A percentile compares a stretch with the other conserved stretches of the same genome.
phyloP scores from a whole-genome alignment of 176 grass and related monocot species.

The Secale cereale region DNA sequence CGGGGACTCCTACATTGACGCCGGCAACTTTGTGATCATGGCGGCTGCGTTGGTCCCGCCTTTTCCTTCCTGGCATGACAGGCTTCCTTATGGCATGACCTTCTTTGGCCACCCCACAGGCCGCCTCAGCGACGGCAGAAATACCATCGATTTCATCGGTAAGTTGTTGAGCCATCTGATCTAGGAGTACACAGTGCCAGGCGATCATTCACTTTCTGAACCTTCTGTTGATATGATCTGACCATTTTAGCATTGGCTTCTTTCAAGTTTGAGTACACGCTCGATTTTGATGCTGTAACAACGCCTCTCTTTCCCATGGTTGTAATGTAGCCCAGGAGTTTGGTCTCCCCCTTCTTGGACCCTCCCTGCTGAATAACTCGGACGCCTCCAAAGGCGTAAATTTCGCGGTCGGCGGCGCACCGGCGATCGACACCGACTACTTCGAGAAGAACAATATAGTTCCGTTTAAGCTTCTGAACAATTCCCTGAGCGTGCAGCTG shows the following conservation, averaged over 20 bases:
- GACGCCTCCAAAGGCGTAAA: conserved; percentile 32
- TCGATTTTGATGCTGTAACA: neutral
- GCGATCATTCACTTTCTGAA: neutral
- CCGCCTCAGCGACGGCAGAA: conserved; percentile 38
- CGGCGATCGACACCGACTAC: conserved; percentile 42
- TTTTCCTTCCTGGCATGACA: conserved; percentile 1
- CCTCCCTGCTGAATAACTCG: neutral
- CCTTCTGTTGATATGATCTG: neutral
- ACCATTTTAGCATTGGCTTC: neutral
- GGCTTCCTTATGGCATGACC: conserved; percentile 42
- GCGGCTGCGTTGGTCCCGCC: neutral
- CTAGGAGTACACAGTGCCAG: neutral
- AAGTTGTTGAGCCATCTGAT: neutral
- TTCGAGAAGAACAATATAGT: conserved; percentile 23
- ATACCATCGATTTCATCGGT: conserved; percentile 51
- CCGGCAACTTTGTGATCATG: conserved; percentile 47
- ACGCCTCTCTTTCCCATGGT: too few species aligned
- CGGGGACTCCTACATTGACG: conserved; percentile 55
- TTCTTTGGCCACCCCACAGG: conserved; percentile 48
- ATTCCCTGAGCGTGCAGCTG: conserved; percentile 40
- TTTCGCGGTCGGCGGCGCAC: conserved; percentile 50
- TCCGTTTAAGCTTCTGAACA: neutral
- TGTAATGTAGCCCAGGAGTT: conserved; percentile 43
- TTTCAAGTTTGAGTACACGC: neutral
- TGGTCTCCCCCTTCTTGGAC: conserved; percentile 39